phyloP scores from a whole-genome alignment of 192 early-diverging fungal genomes.

The Piromyces finnis region DNA sequence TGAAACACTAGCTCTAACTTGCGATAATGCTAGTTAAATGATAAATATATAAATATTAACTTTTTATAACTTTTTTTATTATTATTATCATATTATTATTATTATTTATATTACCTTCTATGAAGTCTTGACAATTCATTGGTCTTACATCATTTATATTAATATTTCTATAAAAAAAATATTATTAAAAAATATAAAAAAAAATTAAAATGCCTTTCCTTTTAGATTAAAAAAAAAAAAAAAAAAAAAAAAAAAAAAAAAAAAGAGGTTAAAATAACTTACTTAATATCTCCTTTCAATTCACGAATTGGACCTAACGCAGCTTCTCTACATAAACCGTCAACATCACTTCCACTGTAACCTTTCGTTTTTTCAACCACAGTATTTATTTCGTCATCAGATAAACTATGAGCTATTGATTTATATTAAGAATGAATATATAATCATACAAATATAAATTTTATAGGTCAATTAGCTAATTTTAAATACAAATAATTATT shows the following conservation, averaged over 20 bases:
- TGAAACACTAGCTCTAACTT: slow-evolving; percentile 65
- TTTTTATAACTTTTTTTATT: slow-evolving; percentile 19
- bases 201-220: no score
- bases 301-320: slow-evolving; percentile 56
- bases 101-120: slow-evolving; percentile 15
- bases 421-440: no score
- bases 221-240: no score
- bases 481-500: no score
- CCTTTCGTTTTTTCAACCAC: slow-evolving; percentile 47
- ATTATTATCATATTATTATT: slow-evolving; percentile 19
- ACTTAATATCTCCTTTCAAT: slow-evolving; percentile 10
- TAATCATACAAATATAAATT: no score
- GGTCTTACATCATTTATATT: slow-evolving; percentile 50
- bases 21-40: neutral
- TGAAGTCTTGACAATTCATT: slow-evolving; percentile 54
- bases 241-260: no score
- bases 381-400: slow-evolving; percentile 28
- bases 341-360: slow-evolving; percentile 45
- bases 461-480: no score
- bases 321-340: slow-evolving; percentile 57
- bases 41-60: slow-evolving; percentile 1
- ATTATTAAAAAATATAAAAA: no score
- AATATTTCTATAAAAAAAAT: slow-evolving; percentile 8
- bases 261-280: no score
- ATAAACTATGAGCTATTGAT: slow-evolving; percentile 22